A percentile compares a stretch with the other conserved stretches of the same genome.
Evolutionary conservation across 768 basidiomycete genomes (phyloP).

Genomic region (Asterophora parasitica): DNA sequence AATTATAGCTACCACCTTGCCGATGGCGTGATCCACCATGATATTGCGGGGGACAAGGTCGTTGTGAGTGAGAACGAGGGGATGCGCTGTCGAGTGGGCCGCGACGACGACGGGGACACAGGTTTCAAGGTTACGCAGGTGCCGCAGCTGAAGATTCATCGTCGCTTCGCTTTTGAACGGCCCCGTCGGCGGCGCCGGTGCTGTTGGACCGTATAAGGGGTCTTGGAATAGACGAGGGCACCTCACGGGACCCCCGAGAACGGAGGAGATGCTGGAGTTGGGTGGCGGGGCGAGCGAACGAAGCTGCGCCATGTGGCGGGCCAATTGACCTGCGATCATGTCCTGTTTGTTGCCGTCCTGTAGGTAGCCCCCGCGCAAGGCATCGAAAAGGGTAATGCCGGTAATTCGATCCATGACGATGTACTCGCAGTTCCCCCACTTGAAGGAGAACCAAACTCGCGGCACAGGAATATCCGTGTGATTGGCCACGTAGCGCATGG

Average conservation of each 20-base stretch:
- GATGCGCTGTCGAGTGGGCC: no score
- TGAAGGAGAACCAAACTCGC: constrained; percentile 12
- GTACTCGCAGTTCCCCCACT: constrained; percentile 6
- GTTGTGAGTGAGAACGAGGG: background rate
- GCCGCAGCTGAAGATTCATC: no score
- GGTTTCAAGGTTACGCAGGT: no score
- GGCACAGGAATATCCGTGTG: constrained; percentile 15
- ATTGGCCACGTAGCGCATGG: constrained; percentile 13
- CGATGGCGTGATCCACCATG: background rate
- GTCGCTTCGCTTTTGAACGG: no score
- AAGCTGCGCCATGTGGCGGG: background rate
- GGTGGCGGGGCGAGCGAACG: background rate
- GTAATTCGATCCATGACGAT: constrained; percentile 11
- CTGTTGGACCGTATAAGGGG: no score
- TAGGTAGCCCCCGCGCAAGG: background rate
- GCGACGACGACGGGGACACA: no score
- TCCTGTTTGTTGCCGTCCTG: background rate
- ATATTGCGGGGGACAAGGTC: background rate
- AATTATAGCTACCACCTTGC: background rate
- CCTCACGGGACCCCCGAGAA: no score
- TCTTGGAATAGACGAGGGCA: no score
- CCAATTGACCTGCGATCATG: background rate
- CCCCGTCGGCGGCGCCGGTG: no score
- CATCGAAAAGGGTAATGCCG: background rate
- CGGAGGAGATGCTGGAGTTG: no score